These are phyloP conservation scores for Lentithecium fluviatile DNA, from an alignment of 495 filamentous ascomycete genomes.

Conservation along the genomic window DNA sequence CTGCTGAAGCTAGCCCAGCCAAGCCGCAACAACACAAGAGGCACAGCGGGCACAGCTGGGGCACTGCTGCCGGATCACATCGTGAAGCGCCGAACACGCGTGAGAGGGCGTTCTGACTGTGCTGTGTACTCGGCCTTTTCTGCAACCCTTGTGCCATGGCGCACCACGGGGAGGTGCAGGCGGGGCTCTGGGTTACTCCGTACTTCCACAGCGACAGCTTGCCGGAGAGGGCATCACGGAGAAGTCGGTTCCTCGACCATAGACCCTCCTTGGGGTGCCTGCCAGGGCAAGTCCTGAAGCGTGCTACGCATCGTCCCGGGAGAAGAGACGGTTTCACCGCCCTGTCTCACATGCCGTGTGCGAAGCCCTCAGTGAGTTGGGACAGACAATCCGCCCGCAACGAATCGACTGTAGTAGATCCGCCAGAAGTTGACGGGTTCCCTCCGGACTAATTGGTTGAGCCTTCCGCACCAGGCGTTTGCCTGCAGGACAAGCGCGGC, in stretches of 20 bases:
- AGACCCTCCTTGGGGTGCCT: no score
- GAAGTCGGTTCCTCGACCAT: no score
- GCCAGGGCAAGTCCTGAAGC: no score
- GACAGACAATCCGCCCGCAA: constrained; percentile 5
- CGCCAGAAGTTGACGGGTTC: constrained; percentile 6
- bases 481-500: constrained; percentile 27
- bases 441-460: constrained; percentile 9
- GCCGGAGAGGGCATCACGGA: background rate
- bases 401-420: constrained; percentile 20
- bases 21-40: background rate
- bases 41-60: background rate
- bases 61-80: no score
- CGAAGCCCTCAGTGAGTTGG: background rate
- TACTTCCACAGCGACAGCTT: no score
- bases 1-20: background rate
- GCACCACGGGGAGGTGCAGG: no score
- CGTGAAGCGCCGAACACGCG: no score
- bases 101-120: no score
- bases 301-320: constrained; percentile 7
- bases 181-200: no score
- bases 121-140: no score
- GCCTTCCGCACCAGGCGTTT: background rate
- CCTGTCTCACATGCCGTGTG: constrained; percentile 31
- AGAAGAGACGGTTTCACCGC: constrained; percentile 23
- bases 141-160: no score